Conservation (phyloP, 495 filamentous ascomycete genomes). For the Hyaloscypha hepaticicola region DNA sequence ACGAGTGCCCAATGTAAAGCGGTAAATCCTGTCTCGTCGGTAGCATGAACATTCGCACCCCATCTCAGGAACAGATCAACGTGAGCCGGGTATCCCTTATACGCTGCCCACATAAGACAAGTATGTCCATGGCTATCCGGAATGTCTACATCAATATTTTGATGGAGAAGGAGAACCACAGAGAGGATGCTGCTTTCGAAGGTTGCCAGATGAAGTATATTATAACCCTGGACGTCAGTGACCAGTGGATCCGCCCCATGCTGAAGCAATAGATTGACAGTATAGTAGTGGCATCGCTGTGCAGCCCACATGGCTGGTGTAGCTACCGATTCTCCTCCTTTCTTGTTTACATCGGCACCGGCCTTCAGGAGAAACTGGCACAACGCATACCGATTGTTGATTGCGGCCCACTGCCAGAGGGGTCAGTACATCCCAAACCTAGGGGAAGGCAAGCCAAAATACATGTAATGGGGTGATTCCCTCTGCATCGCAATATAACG, state of each 20-base stretch:
- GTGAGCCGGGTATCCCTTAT: conserved; percentile 88
- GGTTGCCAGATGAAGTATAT: conserved; percentile 92
- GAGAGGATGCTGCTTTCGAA: conserved; percentile 96
- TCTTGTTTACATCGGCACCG: conserved; percentile 89
- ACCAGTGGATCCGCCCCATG: conserved; percentile 87
- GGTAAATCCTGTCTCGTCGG: conserved; percentile 87
- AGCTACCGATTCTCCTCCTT: conserved; percentile 89
- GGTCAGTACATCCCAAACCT: conserved; percentile 17
- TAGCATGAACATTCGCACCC: conserved; percentile 90
- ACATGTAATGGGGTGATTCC: conserved; percentile 96
- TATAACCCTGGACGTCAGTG: conserved; percentile 91
- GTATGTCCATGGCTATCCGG: conserved; percentile 88
- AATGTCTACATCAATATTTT: conserved; percentile 90
- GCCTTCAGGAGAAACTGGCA: conserved; percentile 90
- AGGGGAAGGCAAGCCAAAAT: conserved; percentile 33
- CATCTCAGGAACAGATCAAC: conserved; percentile 93
- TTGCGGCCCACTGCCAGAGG: conserved; percentile 87
- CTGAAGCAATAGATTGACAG: conserved; percentile 70
- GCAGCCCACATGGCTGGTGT: conserved; percentile 97
- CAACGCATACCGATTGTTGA: conserved; percentile 95
- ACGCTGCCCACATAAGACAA: conserved; percentile 95
- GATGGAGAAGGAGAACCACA: conserved; percentile 80
- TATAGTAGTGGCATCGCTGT: conserved; percentile 88
- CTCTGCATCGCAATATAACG: conserved; percentile 80
- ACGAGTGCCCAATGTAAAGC: conserved; percentile 97